phyloP scores from a whole-genome alignment of 495 filamentous ascomycete species.

The Astrothelium subdiscretum region DNA sequence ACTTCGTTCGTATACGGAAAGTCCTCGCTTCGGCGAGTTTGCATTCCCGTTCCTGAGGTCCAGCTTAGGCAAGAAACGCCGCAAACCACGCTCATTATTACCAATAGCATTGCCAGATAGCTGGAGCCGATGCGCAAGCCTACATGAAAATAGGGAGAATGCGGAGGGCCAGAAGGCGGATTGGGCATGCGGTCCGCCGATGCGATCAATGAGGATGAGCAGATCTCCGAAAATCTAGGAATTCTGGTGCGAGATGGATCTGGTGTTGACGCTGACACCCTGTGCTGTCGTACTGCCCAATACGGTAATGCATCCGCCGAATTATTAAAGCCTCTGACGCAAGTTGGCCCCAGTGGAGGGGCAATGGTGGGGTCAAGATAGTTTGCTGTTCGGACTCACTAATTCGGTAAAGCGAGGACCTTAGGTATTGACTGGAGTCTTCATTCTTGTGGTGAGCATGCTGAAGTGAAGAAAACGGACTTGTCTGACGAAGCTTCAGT shows the following conservation, averaged over 20 bases:
- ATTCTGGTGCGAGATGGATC: too few relatives aligned
- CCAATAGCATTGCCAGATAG: not conserved
- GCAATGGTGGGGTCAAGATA: not conserved
- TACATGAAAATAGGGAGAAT: not conserved
- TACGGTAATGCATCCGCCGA: not conserved
- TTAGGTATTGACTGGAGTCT: too few relatives aligned
- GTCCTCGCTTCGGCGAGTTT: not conserved
- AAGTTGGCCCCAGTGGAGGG: not conserved
- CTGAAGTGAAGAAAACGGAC: too few relatives aligned
- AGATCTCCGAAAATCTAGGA: too few relatives aligned
- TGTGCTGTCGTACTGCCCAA: not conserved
- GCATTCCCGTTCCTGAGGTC: not conserved
- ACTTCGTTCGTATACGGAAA: too few relatives aligned
- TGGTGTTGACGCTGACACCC: too few relatives aligned
- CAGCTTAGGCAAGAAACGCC: not conserved
- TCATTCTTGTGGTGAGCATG: too few relatives aligned
- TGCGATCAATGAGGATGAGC: too few relatives aligned
- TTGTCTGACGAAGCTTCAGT: too few relatives aligned
- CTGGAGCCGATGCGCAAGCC: not conserved
- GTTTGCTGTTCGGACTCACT: not conserved
- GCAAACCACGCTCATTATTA: not conserved
- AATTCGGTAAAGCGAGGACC: not conserved
- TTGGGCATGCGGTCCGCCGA: too few relatives aligned
- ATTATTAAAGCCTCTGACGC: not conserved
- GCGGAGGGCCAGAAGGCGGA: too few relatives aligned